These are phyloP conservation scores for Monosporascus cannonballus DNA, from an alignment of 2,329 filamentous ascomycete genomes.

Conservation along the genomic window DNA sequence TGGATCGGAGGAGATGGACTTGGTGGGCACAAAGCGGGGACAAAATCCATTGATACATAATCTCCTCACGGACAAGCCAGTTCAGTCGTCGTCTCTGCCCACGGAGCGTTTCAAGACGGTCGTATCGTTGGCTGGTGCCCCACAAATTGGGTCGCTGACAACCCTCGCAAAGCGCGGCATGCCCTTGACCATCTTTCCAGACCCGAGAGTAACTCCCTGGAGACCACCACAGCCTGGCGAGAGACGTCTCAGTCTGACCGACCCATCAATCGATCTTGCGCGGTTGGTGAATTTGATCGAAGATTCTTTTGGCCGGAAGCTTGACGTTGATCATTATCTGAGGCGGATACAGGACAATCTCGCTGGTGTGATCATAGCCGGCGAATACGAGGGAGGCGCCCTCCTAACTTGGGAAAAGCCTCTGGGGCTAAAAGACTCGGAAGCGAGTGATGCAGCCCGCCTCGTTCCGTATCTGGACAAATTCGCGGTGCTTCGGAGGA, in stretches of 20 bases:
- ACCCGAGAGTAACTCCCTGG: constrained; percentile 64
- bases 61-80: constrained; percentile 87
- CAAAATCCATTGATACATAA: constrained; percentile 92
- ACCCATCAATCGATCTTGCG: constrained; percentile 75
- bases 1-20: constrained; percentile 45
- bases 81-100: constrained; percentile 86
- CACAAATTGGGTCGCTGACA: constrained; percentile 42
- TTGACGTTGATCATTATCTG: constrained; percentile 81
- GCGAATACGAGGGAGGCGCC: constrained; percentile 92
- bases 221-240: constrained; percentile 52
- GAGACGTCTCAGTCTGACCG: constrained; percentile 63
- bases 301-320: constrained; percentile 80
- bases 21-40: constrained; percentile 43
- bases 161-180: constrained; percentile 90
- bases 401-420: constrained; percentile 92
- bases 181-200: constrained; percentile 76
- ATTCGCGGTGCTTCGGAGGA: constrained; percentile 84
- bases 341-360: constrained; percentile 72
- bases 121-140: constrained; percentile 28
- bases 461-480: constrained; percentile 95
- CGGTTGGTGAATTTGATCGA: constrained; percentile 84
- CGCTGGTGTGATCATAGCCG: constrained; percentile 89
- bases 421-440: constrained; percentile 49
- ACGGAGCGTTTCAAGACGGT: constrained; percentile 52
- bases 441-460: constrained; percentile 47